Conservation (phyloP, 768 basidiomycete genomes). For the Tricholoma terreum region DNA sequence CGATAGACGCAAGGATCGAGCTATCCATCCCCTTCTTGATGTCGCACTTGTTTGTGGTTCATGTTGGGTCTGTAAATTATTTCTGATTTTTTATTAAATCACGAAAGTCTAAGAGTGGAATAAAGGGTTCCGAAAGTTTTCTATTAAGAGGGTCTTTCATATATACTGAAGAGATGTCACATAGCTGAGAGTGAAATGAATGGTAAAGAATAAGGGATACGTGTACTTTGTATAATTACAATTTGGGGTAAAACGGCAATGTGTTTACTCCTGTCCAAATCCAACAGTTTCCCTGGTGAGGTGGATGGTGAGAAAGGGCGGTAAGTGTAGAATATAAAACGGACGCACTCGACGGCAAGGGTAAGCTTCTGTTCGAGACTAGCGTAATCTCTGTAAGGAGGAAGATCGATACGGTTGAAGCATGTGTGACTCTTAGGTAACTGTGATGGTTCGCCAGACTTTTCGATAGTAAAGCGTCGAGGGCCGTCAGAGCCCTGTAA, state of each 20-base stretch:
- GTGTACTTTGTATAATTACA: slow-evolving; percentile 7
- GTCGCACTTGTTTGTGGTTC: background rate
- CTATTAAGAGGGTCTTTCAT: background rate
- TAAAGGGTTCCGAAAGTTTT: background rate
- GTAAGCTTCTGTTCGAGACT: slow-evolving; percentile 94
- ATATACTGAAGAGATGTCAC: background rate
- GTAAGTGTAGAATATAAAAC: slow-evolving; percentile 8
- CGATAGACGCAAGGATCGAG: slow-evolving; percentile 19
- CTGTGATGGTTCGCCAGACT: slow-evolving; percentile 94
- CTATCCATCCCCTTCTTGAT: background rate
- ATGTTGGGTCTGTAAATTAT: no score
- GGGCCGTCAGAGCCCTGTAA: slow-evolving; percentile 97
- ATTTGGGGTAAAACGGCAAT: slow-evolving; percentile 11
- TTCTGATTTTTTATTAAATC: no score
- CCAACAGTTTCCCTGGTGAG: slow-evolving; percentile 80
- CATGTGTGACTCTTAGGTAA: slow-evolving; percentile 96
- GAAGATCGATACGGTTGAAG: slow-evolving; percentile 95
- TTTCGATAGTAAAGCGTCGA: slow-evolving; percentile 96
- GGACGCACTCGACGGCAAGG: slow-evolving; percentile 84
- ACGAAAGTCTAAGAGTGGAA: background rate
- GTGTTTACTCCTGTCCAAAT: slow-evolving; percentile 82
- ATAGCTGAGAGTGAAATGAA: background rate
- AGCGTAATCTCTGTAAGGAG: slow-evolving; percentile 96
- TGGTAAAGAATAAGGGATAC: slow-evolving; percentile 5
- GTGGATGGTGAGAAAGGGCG: slow-evolving; percentile 14